Percentiles rank a stretch among this genome's conserved stretches.
These are phyloP conservation scores for Endotrypanum monterogeii DNA, from an alignment of 208 protist genomes.

Conservation along the genomic window DNA sequence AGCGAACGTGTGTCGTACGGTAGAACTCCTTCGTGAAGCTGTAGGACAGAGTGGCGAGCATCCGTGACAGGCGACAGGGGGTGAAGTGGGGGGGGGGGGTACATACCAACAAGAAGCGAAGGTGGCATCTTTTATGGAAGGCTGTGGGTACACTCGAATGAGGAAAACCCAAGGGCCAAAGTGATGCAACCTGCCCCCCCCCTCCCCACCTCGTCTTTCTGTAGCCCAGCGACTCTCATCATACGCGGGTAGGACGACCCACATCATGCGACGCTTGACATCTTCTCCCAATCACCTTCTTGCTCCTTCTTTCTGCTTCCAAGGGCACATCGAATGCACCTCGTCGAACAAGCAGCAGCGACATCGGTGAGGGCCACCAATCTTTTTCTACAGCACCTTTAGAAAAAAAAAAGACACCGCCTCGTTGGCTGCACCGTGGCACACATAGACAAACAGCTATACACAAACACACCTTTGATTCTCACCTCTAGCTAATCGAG, in stretches of 20 bases:
- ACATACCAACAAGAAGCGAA: background rate
- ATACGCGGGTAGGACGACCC: background rate
- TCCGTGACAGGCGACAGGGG: too few species aligned
- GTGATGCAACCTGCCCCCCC: background rate
- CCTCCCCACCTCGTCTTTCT: background rate
- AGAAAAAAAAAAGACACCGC: background rate
- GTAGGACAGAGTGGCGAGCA: background rate
- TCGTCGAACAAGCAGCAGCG: background rate
- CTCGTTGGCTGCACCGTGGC: background rate
- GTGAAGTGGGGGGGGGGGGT: background rate
- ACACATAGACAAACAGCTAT: slow-evolving; percentile 9
- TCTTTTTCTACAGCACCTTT: background rate
- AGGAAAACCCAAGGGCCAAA: background rate
- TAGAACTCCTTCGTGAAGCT: background rate
- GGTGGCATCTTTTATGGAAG: background rate
- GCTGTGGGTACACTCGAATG: background rate
- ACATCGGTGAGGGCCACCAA: background rate
- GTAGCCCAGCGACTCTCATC: background rate
- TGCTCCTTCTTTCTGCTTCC: background rate
- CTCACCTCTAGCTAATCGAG: background rate
- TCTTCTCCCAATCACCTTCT: background rate
- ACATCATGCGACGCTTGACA: background rate
- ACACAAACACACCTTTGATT: background rate
- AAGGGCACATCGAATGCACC: background rate
- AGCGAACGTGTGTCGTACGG: background rate